Evolutionary conservation across 805 yeast genomes (phyloP).

Genomic region (Spathaspora girioi): DNA sequence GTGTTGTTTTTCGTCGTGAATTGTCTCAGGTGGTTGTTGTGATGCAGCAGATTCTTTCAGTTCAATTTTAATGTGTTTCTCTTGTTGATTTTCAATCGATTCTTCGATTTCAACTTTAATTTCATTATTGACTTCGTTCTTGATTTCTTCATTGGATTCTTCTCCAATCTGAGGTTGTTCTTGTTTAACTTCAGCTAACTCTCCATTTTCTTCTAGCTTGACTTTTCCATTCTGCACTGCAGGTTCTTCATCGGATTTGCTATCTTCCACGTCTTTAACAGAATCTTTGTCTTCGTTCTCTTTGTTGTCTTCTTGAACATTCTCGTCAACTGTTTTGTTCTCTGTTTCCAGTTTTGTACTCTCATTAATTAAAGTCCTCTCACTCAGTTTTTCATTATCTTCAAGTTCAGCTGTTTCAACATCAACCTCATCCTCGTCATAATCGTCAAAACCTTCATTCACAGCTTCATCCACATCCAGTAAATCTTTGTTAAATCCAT

Average conservation of each 20-base stretch:
- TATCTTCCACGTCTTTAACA: background rate
- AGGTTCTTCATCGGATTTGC: background rate
- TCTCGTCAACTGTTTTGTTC: background rate
- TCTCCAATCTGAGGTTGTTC: background rate
- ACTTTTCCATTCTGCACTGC: background rate
- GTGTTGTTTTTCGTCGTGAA: background rate
- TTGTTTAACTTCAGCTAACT: background rate
- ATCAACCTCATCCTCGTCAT: conserved; percentile 7
- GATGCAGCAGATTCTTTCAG: background rate
- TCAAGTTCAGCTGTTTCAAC: background rate
- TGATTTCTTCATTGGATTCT: background rate
- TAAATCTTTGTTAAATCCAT: conserved; percentile 23
- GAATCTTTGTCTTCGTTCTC: background rate
- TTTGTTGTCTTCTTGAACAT: background rate
- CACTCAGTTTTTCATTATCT: background rate
- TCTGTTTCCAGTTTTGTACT: too few species aligned
- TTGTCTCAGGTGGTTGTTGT: background rate
- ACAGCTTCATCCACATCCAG: conserved; percentile 4
- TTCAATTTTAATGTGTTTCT: conserved; percentile 19
- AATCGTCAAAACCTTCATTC: conserved; percentile 6
- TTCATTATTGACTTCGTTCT: conserved; percentile 6
- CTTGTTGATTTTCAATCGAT: background rate
- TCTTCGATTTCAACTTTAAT: background rate
- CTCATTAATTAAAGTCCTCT: too few species aligned
- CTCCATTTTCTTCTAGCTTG: background rate